Evolutionary conservation across 2,329 filamentous ascomycete genomes (phyloP), one percentile per base, ranked within the genome.

Genomic region (Thielaviopsis euricoi): DNA sequence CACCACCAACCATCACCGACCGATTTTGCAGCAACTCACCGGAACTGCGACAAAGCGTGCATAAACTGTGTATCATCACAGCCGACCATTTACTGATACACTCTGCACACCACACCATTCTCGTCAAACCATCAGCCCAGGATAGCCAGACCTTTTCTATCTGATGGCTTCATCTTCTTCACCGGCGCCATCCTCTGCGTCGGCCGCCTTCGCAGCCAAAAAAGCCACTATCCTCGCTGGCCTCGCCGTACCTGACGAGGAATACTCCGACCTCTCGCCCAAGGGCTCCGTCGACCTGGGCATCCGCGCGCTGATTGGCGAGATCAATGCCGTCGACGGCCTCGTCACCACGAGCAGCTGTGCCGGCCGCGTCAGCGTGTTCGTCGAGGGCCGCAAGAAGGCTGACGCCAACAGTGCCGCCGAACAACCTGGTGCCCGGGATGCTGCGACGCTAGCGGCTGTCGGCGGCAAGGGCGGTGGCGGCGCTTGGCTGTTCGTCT

Each of bases 271-370:
- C 70, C 77, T 85, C 7, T 95, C 88, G 1, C 90, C 91, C 2
- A 96, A 96, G 72, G 91, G 90, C 17, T 86, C 83, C 0, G 79
- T 97, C 21, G 91, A 97, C 68, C 79, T 74, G 53, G 85, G 82
- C 0, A 89, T 97, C 63, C 79, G 84, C 52, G 76, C 83, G 22
- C 74, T 96, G 57, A 89, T 97, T 61, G 76, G 78, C 55, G 81
- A 86, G 63, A 85, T 97, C 67, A 97, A 97, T 69, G 68, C 65
- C 1, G 67, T 85, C 6, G 78, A 83, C 1, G 89, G 87, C 1
- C 79, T 90, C 48, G 89, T 94, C 37, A 96, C 91, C 1, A 96
- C 90, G 2, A 95, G 89, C 71, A 95, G 89, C 69, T 97, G 91
- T 68, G 87, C 89, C 1, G 91, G 91, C 0, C 77, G 91, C 56